phyloP scores from a whole-genome alignment of 345 rosid species.

The Pugionium dolabratum region DNA sequence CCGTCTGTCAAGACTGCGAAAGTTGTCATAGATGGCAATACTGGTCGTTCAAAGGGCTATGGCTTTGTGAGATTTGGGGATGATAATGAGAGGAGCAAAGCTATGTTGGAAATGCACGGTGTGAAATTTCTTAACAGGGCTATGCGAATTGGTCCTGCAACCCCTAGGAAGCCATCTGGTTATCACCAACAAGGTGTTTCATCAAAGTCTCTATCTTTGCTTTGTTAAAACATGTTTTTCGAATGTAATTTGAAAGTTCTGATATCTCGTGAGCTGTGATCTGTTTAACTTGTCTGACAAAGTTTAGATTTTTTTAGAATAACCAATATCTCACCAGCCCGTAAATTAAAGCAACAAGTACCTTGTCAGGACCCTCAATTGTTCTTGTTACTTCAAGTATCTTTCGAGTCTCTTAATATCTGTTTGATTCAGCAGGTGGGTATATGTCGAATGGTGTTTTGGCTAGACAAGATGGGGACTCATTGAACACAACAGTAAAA shows the following conservation, averaged over 20 bases:
- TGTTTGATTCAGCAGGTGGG: constrained; percentile 58
- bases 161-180: constrained; percentile 52
- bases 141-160: constrained; percentile 64
- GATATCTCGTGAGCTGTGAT: no score
- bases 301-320: no score
- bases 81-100: constrained; percentile 66
- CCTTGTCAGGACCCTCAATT: no score
- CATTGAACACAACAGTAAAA: constrained; percentile 81
- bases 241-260: no score
- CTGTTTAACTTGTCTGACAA: no score
- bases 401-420: background rate
- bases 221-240: background rate
- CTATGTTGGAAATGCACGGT: constrained; percentile 92
- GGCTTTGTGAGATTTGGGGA: constrained; percentile 51
- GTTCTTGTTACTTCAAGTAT: background rate
- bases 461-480: constrained; percentile 66
- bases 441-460: constrained; percentile 62
- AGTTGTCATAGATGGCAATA: constrained; percentile 83
- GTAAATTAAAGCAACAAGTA: no score
- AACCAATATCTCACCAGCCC: no score
- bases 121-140: constrained; percentile 76
- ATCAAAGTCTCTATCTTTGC: background rate
- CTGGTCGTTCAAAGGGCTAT: constrained; percentile 83
- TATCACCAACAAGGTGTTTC: constrained; percentile 74
- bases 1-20: constrained; percentile 94